These are phyloP conservation scores for Plasmodium gonderi DNA, from an alignment of 169 alveolate genomes.

Conservation along the genomic window DNA sequence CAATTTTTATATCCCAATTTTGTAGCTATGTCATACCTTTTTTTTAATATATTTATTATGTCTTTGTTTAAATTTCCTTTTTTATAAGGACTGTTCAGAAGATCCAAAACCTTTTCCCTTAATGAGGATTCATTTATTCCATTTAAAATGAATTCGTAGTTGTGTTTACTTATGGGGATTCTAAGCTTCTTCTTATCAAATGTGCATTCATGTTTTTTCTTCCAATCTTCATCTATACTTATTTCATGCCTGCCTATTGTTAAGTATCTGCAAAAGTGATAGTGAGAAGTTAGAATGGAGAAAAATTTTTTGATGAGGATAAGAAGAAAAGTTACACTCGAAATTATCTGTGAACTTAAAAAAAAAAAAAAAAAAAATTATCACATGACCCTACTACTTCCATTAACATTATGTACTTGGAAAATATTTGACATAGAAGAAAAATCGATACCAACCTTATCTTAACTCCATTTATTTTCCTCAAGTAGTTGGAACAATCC, in stretches of 20 bases:
- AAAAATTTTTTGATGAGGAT: not conserved
- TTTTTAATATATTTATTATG: conserved; percentile 57
- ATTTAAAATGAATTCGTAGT: conserved; percentile 42
- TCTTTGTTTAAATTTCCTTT: conserved; percentile 17
- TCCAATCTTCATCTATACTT: conserved; percentile 56
- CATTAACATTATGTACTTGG: too few relatives aligned
- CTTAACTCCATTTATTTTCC: conserved; percentile 26
- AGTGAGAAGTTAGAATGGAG: not conserved
- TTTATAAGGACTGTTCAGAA: conserved; percentile 50
- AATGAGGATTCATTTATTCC: conserved; percentile 1
- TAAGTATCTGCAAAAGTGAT: conserved; percentile 2
- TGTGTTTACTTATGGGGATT: conserved; percentile 69
- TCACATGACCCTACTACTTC: too few relatives aligned
- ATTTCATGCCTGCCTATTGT: conserved; percentile 35
- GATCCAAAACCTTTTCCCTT: conserved; percentile 26
- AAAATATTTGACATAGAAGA: too few relatives aligned
- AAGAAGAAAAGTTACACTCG: not conserved
- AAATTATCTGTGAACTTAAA: not conserved
- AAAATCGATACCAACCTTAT: not conserved
- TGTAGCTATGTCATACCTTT: conserved; percentile 63
- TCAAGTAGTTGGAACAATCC: conserved; percentile 18
- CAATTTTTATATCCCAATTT: conserved; percentile 49
- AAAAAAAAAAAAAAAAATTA: not conserved
- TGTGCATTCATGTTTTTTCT: conserved; percentile 26
- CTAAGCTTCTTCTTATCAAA: conserved; percentile 34